Conservation (phyloP, 768 basidiomycete genomes). For the Leucosporidium scottii region DNA sequence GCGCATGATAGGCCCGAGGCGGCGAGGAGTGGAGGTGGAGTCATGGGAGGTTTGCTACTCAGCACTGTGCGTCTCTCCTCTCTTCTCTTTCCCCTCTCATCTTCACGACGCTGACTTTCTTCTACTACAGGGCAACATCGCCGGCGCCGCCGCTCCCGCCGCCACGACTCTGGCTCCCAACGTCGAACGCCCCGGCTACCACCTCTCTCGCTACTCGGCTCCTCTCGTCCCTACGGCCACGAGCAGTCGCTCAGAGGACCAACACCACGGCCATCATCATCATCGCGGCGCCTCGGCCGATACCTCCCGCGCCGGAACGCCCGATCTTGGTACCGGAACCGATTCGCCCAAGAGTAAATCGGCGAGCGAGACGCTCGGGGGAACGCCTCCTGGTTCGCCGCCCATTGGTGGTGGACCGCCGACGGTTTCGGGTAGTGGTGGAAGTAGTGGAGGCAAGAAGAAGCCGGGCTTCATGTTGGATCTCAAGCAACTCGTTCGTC, state of each 20-base stretch:
- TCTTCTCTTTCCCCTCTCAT: neutral
- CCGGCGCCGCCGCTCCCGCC: slow-evolving; percentile 56
- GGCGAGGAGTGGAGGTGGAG: slow-evolving; percentile 54
- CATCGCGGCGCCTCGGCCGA: neutral
- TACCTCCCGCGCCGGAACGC: neutral
- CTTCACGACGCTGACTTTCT: neutral
- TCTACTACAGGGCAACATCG: slow-evolving; percentile 47
- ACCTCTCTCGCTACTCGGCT: slow-evolving; percentile 52
- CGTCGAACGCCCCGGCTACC: slow-evolving; percentile 53
- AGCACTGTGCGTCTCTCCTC: slow-evolving; percentile 47
- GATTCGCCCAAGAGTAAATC: neutral
- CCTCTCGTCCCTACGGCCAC: neutral
- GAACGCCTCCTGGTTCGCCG: no score
- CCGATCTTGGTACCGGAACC: neutral
- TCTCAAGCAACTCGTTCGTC: slow-evolving; percentile 21
- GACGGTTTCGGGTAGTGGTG: no score
- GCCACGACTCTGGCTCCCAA: slow-evolving; percentile 31
- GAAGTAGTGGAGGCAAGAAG: neutral
- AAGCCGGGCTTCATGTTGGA: slow-evolving; percentile 27
- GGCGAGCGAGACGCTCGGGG: no score
- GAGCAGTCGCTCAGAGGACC: neutral
- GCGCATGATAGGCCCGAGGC: slow-evolving; percentile 40
- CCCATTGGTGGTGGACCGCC: no score
- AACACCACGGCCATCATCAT: neutral
- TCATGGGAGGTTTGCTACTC: slow-evolving; percentile 64